Conservation (phyloP, 345 rosid genomes). For the Eucalyptus leucophloia region DNA sequence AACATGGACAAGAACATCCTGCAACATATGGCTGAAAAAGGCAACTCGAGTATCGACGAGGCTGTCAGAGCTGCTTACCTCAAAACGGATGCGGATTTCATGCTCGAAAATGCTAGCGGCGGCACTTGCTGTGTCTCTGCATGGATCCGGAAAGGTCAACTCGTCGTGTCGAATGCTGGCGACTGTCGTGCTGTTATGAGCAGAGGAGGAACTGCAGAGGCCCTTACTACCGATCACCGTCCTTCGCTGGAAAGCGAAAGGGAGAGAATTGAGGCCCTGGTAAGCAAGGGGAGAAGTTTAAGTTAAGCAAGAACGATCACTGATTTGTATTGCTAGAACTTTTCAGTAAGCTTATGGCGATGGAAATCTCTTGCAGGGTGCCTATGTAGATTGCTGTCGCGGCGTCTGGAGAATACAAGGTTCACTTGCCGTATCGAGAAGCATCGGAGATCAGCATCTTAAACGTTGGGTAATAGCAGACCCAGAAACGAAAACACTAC, state of each 20-base stretch:
- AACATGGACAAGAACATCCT: slow-evolving; percentile 42
- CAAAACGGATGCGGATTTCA: slow-evolving; percentile 51
- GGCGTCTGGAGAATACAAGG: slow-evolving; percentile 91
- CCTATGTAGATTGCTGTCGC: slow-evolving; percentile 56
- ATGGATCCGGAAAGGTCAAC: slow-evolving; percentile 33
- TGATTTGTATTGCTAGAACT: neutral
- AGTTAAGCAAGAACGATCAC: neutral
- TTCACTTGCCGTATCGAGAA: slow-evolving; percentile 72
- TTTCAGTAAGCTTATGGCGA: neutral
- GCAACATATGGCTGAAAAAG: slow-evolving; percentile 11
- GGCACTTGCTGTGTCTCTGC: slow-evolving; percentile 88
- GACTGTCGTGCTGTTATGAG: slow-evolving; percentile 84
- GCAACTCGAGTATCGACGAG: slow-evolving; percentile 15
- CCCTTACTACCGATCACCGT: slow-evolving; percentile 71
- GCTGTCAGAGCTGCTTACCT: slow-evolving; percentile 52
- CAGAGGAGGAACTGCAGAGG: slow-evolving; percentile 58
- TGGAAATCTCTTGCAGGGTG: slow-evolving; percentile 34
- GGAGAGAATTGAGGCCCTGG: slow-evolving; percentile 55
- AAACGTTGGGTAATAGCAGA: slow-evolving; percentile 78
- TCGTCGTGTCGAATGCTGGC: slow-evolving; percentile 66
- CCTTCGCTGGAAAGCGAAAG: slow-evolving; percentile 53
- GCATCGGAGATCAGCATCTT: slow-evolving; percentile 59
- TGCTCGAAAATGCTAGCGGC: slow-evolving; percentile 36
- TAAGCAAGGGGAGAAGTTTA: slow-evolving; percentile 6
- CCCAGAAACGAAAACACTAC: slow-evolving; percentile 51